Evolutionary conservation across 352 stramenopile species (phyloP), one percentile per base, ranked within the genome.

Genomic region (Pythium plurisporium): DNA sequence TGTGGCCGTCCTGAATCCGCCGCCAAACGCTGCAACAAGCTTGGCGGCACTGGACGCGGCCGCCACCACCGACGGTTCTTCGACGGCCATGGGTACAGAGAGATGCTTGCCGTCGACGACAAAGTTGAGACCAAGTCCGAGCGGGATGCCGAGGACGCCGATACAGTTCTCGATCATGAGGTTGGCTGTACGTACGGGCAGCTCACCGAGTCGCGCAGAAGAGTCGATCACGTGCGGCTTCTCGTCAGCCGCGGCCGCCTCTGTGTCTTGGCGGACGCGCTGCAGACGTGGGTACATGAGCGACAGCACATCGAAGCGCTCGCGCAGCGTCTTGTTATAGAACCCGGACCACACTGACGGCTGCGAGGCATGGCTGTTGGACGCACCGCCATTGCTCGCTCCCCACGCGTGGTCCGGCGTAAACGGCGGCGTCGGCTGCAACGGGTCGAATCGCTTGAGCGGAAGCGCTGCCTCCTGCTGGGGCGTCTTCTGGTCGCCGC

Each of bases 111-210:
- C 86, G 47, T 95, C 86, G 47, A 95, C 76, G 30, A 95, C 65
- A 50, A 95, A 95, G 60, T 95, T 95, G 23, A 94, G 70, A 0
- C 84, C 84, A 7, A 94, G 74, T 61, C 84, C 86, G n/a, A 95
- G 71, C 30, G 86, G 86, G 29, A 95, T 72, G n/a, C 79, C 81
- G 6, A 94, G 72, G 30, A 91, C 83, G 42, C 86, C 86, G 48
- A 95, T 88, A 64, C 84, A 93, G 70, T 95, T 95, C 62, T 95
- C 86, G 51, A 95, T 93, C 83, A 95, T 95, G 49, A 89, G 67
- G 57, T 95, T 92, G 52, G 86, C 86, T 2, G 75, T 88, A 29
- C 78, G 79, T 59, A 91, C 65, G 15, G 82, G 76, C 49, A 95
- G 68, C 34, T 91, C 79, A 17, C 83, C 83, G 15, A 91, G 65